These are phyloP conservation scores for Backusella circina DNA, from an alignment of 192 early-diverging fungal species.

Conservation along the genomic window DNA sequence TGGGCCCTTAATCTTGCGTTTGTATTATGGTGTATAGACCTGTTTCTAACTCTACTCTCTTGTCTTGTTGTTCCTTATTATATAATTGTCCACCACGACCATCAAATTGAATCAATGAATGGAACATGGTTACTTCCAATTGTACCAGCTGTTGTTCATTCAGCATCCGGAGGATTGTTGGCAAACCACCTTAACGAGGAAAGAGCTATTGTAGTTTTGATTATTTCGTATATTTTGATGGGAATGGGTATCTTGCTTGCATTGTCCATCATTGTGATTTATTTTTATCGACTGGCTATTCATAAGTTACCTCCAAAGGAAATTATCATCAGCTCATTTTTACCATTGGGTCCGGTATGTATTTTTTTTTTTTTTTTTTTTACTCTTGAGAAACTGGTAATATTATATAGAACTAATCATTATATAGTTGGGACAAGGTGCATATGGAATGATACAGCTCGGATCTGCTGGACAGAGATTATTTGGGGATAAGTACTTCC, in stretches of 20 bases:
- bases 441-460: slow-evolving; percentile 46
- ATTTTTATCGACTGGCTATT: slow-evolving; percentile 41
- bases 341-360: slow-evolving; percentile 45
- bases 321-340: slow-evolving; percentile 42
- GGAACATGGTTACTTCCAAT: slow-evolving; percentile 47
- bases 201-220: slow-evolving; percentile 25
- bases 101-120: slow-evolving; percentile 38
- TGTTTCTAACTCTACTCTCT: slow-evolving; percentile 32
- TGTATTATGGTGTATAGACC: slow-evolving; percentile 41
- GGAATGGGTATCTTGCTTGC: slow-evolving; percentile 44
- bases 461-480: slow-evolving; percentile 29
- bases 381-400: not conserved
- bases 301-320: slow-evolving; percentile 44
- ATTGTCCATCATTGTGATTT: slow-evolving; percentile 41
- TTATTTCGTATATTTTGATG: slow-evolving; percentile 44
- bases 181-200: slow-evolving; percentile 21
- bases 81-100: slow-evolving; percentile 39
- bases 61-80: slow-evolving; percentile 40
- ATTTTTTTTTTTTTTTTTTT: slow-evolving; percentile 16
- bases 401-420: too few species aligned
- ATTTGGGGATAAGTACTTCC: slow-evolving; percentile 1
- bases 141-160: slow-evolving; percentile 45
- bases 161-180: slow-evolving; percentile 36
- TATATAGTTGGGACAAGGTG: slow-evolving; percentile 19
- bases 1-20: slow-evolving; percentile 41